Evolutionary conservation across 2,329 filamentous ascomycete species (phyloP), one percentile per base, ranked within the genome.

Genomic region (Aureobasidium pullulans): DNA sequence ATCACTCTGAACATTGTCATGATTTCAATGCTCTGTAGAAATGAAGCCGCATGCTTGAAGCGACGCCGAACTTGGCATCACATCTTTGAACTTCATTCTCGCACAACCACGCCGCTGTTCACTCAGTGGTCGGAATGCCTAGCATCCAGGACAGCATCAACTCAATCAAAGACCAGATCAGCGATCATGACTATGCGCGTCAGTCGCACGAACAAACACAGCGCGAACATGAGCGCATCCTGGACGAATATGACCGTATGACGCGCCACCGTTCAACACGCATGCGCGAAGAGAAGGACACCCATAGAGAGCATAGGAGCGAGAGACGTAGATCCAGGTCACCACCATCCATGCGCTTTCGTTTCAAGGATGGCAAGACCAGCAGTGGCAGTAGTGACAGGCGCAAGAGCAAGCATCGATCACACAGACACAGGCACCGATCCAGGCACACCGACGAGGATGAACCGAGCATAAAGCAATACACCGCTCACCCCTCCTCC

Each of bases 401-500:
- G 42, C 16, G 28, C 29, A 47, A 52, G 60, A 48, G 36, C 36
- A 31, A 29, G 39, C 57, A 50, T 16, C 19, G 8, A 40, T 50
- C 52, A 31, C 53, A 40, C 36, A 50, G 19, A 52, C 53, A 46
- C 13, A 52, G 37, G 6, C 49, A 43, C 16, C 28, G 56, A 11
- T 44, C 31, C n/a, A 53, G 57, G 19, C 46, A 29, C 36, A 10
- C 11, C 32, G 31, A 54, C 8, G 53, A 58, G 34, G 39, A 53
- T 9, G 40, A 52, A 3, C 59, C 57, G 28, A 37, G 42, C n/a
- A 31, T 63, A 3, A 39, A 63, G 7, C 19, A 48, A 9, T 63
- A 56, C 29, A 48, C 62, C 6, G 62, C 62, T 13, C 62, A 61
- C 23, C 62, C 62, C 13, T 42, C 61, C 15, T 46, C 62, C 6